Conservation (phyloP, 1,284 basidiomycete genomes). For the Stygiomarasmius scandens region DNA sequence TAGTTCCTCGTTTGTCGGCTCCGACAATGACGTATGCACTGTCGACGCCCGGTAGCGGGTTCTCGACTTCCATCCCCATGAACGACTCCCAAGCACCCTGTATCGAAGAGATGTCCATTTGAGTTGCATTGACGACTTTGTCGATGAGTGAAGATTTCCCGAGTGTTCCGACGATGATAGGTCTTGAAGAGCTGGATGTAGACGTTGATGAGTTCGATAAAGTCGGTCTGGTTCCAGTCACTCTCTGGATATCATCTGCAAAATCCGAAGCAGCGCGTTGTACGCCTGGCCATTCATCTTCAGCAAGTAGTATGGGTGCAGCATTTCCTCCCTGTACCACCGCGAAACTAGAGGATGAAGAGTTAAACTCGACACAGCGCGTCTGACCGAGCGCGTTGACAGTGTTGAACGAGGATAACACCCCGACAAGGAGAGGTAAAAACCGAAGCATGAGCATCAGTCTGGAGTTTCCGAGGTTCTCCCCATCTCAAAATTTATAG, state of each 20-base stretch:
- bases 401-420: not conserved
- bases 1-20: constrained; percentile 67
- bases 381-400: constrained; percentile 39
- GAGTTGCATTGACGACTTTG: constrained; percentile 52
- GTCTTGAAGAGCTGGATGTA: constrained; percentile 27
- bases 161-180: constrained; percentile 69
- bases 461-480: too few relatives aligned
- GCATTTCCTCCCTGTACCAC: constrained; percentile 48
- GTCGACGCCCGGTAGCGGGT: constrained; percentile 59
- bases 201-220: constrained; percentile 46
- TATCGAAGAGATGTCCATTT: constrained; percentile 57
- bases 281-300: constrained; percentile 66
- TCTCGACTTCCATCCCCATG: constrained; percentile 50
- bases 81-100: constrained; percentile 70
- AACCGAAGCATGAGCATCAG: not conserved
- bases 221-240: constrained; percentile 54
- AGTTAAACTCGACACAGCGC: constrained; percentile 40
- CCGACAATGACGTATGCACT: constrained; percentile 70
- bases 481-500: too few relatives aligned
- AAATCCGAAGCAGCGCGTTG: constrained; percentile 66
- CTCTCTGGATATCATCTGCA: constrained; percentile 60
- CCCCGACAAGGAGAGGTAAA: not conserved
- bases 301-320: constrained; percentile 52
- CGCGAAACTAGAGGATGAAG: constrained; percentile 34
- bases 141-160: constrained; percentile 62